Percentiles rank a stretch among this genome's conserved stretches.
Evolutionary conservation across 345 rosid genomes (phyloP).

Genomic region (Acer saccharum): DNA sequence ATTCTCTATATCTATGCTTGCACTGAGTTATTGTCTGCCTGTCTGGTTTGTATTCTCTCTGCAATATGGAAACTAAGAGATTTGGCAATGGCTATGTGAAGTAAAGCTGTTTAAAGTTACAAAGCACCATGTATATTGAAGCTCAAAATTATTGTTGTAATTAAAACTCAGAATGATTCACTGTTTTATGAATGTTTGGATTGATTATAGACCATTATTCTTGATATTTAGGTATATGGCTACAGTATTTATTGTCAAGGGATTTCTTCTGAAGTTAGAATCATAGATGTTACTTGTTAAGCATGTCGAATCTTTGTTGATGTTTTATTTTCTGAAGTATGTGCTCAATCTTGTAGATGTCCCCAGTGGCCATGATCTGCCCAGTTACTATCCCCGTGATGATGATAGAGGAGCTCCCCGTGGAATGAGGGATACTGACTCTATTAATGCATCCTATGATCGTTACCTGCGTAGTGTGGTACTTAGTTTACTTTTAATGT

Average conservation of each 20-base stretch:
- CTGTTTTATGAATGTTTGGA: background rate
- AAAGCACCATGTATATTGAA: background rate
- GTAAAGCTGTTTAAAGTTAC: background rate
- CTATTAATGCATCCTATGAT: slow-evolving; percentile 64
- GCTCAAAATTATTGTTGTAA: background rate
- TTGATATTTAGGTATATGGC: background rate
- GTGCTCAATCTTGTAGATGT: slow-evolving; percentile 38
- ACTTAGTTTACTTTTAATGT: slow-evolving; percentile 16
- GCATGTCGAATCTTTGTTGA: background rate
- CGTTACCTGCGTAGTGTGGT: slow-evolving; percentile 57
- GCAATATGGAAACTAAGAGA: background rate
- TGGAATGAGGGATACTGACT: slow-evolving; percentile 50
- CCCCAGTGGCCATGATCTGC: slow-evolving; percentile 43
- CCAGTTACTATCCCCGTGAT: slow-evolving; percentile 48
- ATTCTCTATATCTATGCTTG: background rate
- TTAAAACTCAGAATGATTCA: background rate
- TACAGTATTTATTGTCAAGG: background rate
- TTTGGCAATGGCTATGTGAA: background rate
- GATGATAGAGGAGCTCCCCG: slow-evolving; percentile 50
- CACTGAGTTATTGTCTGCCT: background rate
- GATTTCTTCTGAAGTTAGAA: background rate
- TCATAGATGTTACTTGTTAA: background rate
- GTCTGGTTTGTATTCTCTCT: background rate
- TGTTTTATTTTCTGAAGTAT: slow-evolving; percentile 22
- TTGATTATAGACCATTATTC: slow-evolving; percentile 1